Evolutionary conservation across 2,329 filamentous ascomycete species (phyloP), one percentile per base, ranked within the genome.

Genomic region (Diplocarpon rosae): DNA sequence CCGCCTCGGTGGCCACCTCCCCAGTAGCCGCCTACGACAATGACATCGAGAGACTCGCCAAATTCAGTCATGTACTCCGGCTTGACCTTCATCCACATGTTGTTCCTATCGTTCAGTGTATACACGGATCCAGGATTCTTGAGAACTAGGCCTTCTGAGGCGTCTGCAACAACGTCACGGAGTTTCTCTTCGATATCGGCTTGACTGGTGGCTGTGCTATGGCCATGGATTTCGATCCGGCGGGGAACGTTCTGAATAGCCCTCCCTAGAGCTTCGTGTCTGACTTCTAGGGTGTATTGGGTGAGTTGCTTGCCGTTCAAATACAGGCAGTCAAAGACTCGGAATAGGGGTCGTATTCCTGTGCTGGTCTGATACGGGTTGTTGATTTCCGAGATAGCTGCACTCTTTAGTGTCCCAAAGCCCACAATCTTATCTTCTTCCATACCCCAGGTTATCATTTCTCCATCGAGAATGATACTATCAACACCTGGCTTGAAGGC

Each of bases 371-470:
- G 70, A 46, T 75, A 80, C 0, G 80, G 81, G 51, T 89, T 87
- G 49, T 79, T 76, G 58, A 89, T 81, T 56, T 90, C 85, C 0
- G 80, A 73, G 28, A 94, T 65, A 0, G 90, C 90, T 0, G 89
- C 90, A 1, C 87, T 90, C 65, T 98, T 98, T 39, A 98, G 71
- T 0, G 86, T 93, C 7, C 92, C 92, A 62, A 98, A 98, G 0
- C 83, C 79, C 13, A 94, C 83, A 42, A 92, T 84, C 44, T 83
- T 83, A 65, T 95, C 84, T 39, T 84, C 71, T 36, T 82, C 78
- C 49, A 88, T 85, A 59, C 96, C 87, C 92, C 92, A 98, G 0
- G 89, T 95, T 46, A 98, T 88, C 92, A 98, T 98, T 62, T 98
- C 92, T 9, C 92, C 92, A 57, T 98, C 92, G 0, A 98, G 71